Base-by-base conservation (phyloP, 2,329 filamentous ascomycete species). In the Aphanocladium album region DNA sequence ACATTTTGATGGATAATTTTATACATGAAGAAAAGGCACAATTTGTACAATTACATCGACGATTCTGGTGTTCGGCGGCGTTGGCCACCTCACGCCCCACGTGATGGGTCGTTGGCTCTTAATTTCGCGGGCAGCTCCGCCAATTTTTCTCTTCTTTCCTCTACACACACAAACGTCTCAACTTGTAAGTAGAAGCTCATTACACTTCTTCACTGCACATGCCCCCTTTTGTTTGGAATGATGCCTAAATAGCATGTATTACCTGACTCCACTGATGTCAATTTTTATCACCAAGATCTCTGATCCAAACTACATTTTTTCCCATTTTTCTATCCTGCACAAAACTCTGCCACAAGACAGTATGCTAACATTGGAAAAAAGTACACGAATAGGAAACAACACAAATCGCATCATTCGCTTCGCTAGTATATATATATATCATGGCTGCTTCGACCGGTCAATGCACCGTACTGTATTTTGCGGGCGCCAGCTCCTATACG, bases 401-500 rank as follows among this genome's bases (percentile, higher is more conserved):
- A 45, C 23, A 62, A 60, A 60, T 9, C 3, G 43, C 64, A 54
- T 43, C 49, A 35, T 16, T 14, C 51, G 45, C 37, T 30, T 41
- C 33, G 63, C 49, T 27, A 39, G n/a, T 50, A 39, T 63, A 47
- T 23, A 69, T 70, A 14, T 69, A 74, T 33, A 65, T 72, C 1
- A 70, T 79, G 0, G 82, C 80, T 63, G 73, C 83, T 12, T 83
- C 85, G 1, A 65, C 76, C 47, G 87, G 83, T n/a, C 83, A 90
- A 65, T 96, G 95, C 77, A 89, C 83, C 61, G 77, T 96, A 50
- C 83, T 95, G 60, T 96, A 93, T 76, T 96, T 96, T 75, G 91
- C 90, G 61, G 83, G 85, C 63, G 89, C 90, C 16, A 82, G 83
- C 61, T 87, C 87, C 35, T 90, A 83, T 72, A 91, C 90, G 1